Percentiles rank a stretch among this genome's conserved stretches.
These are phyloP conservation scores for Zostera marina DNA, from an alignment of 116 monocot genomes.

Conservation along the genomic window DNA sequence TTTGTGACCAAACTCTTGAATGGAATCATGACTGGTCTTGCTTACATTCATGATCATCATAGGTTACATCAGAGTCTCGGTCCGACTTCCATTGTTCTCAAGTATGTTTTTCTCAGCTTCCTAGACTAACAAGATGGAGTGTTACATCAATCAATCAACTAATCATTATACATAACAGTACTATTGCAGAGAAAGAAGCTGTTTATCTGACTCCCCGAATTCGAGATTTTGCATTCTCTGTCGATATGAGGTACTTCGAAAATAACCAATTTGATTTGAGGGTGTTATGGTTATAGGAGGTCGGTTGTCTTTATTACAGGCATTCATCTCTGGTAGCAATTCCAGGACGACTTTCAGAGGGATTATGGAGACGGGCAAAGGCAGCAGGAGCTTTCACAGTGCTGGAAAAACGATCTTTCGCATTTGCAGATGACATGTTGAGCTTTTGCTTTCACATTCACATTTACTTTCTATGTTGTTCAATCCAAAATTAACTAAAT, in stretches of 20 bases:
- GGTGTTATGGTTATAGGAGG: too few species aligned
- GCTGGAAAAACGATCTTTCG: conserved; percentile 85
- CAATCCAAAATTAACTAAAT: neutral
- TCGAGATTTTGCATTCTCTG: conserved; percentile 91
- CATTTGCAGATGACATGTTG: conserved; percentile 91
- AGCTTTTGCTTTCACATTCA: neutral
- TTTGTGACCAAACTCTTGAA: conserved; percentile 71
- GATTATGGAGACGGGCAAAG: conserved; percentile 63
- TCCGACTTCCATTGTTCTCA: conserved; percentile 84
- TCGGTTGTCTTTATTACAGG: conserved; percentile 12
- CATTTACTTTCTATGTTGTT: neutral
- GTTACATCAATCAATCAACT: neutral
- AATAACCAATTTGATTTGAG: neutral
- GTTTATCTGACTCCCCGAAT: conserved; percentile 59
- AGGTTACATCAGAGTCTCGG: conserved; percentile 93
- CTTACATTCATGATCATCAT: conserved; percentile 69
- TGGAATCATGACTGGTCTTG: conserved; percentile 65
- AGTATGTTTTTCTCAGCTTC: conserved; percentile 21
- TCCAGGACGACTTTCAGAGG: conserved; percentile 43
- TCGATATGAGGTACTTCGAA: conserved; percentile 52
- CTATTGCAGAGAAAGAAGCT: conserved; percentile 51
- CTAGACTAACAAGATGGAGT: neutral
- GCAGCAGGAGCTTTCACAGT: conserved; percentile 59
- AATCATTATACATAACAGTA: conserved; percentile 20
- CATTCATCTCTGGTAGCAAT: conserved; percentile 41